Evolutionary conservation across 495 filamentous ascomycete genomes (phyloP).

Genomic region (Aspergillus olivimuriae): DNA sequence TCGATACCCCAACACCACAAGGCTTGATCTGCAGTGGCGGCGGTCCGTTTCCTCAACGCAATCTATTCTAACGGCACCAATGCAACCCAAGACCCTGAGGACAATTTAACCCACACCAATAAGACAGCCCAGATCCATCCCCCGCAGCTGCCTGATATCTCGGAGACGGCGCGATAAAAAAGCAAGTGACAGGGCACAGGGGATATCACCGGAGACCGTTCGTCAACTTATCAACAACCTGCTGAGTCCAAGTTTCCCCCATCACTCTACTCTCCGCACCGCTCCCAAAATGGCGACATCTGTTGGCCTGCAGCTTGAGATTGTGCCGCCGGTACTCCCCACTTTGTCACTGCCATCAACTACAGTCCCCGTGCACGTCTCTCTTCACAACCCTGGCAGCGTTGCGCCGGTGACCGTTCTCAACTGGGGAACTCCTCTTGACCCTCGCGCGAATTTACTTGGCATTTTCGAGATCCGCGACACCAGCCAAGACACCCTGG

Average conservation of each 20-base stretch:
- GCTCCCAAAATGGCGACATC: neutral
- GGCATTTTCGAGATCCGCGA: slow-evolving; percentile 41
- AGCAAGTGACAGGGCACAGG: too few relatives aligned
- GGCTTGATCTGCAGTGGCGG: too few relatives aligned
- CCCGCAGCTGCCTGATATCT: too few relatives aligned
- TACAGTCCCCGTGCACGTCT: slow-evolving; percentile 20
- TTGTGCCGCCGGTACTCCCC: slow-evolving; percentile 10
- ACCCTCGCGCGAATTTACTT: slow-evolving; percentile 36
- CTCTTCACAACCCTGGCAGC: slow-evolving; percentile 39
- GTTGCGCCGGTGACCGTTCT: slow-evolving; percentile 39
- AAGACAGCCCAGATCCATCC: too few relatives aligned
- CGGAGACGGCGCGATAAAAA: too few relatives aligned
- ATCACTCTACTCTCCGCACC: slow-evolving; percentile 2
- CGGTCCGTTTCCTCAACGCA: too few relatives aligned
- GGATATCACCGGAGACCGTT: too few relatives aligned
- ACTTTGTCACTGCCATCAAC: slow-evolving; percentile 10
- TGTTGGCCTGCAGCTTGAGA: slow-evolving; percentile 15
- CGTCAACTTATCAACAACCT: too few relatives aligned
- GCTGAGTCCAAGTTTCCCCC: too few relatives aligned
- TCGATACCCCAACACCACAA: too few relatives aligned
- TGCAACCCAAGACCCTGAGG: slow-evolving; percentile 16
- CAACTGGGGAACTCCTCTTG: slow-evolving; percentile 44
- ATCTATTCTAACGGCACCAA: too few relatives aligned
- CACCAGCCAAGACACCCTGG: slow-evolving; percentile 17
- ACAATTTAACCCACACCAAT: too few relatives aligned